Base-by-base conservation (phyloP, 2,329 filamentous ascomycete genomes). In the Phialophora macrospora region DNA sequence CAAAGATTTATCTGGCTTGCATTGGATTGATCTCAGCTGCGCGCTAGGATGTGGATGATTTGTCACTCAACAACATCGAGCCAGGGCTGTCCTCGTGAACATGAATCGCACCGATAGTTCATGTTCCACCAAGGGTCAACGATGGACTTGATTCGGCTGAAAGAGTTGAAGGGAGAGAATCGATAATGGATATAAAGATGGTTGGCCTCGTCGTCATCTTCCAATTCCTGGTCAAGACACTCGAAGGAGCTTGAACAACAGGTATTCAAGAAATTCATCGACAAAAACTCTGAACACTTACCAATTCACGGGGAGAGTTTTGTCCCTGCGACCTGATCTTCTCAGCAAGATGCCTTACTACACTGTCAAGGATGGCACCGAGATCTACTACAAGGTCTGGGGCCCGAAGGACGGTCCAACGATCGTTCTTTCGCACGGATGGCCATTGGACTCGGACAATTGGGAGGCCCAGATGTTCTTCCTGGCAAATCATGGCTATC, bases 311-410 rank as follows among this genome's bases (percentile, higher is more conserved):
- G 3, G 32, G 11, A 12, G 7, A 12, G 32, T 4, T 11, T 34
- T 34, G 32, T 34, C 32, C 9, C 32, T 34, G 32, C 32, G 4
- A 34, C 32, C 32, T 34, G 2, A 12, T 22, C 7, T 22, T 22
- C 44, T 48, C 44, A 17, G 32, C 32, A 56, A 44, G 28, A 66
- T 65, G 76, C 75, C 77, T 4, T 75, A 72, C 26, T 66, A 80
- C 56, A 79, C 75, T n/a, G 75, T 77, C 59, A 72, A 73, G 61
- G 78, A 79, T 66, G 75, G 76, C 28, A 75, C 75, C 28, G 65
- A 75, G 59, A 75, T 81, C 63, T 80, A 74, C 73, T 80, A 80
- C 74, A 80, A 80, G 71, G 76, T 79, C 68, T 80, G 78, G 79
- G 78, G 78, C 63, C 77, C 78, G 70, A 72, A 75, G 1, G 62